phyloP scores from a whole-genome alignment of 768 basidiomycete genomes.

The Dioszegia crocea region DNA sequence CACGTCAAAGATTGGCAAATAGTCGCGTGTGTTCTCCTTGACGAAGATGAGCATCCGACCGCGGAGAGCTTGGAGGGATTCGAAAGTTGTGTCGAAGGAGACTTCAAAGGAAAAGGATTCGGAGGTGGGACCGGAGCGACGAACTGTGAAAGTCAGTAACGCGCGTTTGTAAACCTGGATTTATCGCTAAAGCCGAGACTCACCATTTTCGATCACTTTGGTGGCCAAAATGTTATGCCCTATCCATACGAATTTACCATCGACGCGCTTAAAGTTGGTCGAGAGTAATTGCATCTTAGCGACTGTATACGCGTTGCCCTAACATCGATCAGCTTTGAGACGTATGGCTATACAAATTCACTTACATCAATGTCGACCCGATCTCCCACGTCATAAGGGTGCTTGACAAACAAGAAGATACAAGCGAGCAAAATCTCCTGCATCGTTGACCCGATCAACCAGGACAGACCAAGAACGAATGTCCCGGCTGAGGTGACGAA shows the following conservation, averaged over 20 bases:
- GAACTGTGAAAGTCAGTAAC: slow-evolving; percentile 30
- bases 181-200: too few relatives aligned
- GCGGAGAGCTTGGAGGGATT: slow-evolving; percentile 71
- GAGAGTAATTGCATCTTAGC: slow-evolving; percentile 82
- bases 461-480: slow-evolving; percentile 62
- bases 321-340: not conserved
- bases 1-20: slow-evolving; percentile 65
- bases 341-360: not conserved
- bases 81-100: slow-evolving; percentile 69
- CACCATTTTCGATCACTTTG: slow-evolving; percentile 50
- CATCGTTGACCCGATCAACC: slow-evolving; percentile 75
- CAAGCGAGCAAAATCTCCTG: slow-evolving; percentile 78
- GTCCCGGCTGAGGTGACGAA: slow-evolving; percentile 73
- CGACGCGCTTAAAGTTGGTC: slow-evolving; percentile 50
- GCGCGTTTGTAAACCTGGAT: too few relatives aligned
- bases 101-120: slow-evolving; percentile 79
- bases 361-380: slow-evolving; percentile 56
- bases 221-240: slow-evolving; percentile 49
- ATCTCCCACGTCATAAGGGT: slow-evolving; percentile 50
- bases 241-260: slow-evolving; percentile 50
- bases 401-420: slow-evolving; percentile 84
- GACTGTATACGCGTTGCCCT: slow-evolving; percentile 64
- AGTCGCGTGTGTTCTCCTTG: slow-evolving; percentile 68
- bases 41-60: slow-evolving; percentile 76
- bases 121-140: slow-evolving; percentile 60